Percentiles rank a stretch among this genome's conserved stretches.
Evolutionary conservation across 1,284 basidiomycete species (phyloP).

Genomic region (Boletellus dicymbophilus): DNA sequence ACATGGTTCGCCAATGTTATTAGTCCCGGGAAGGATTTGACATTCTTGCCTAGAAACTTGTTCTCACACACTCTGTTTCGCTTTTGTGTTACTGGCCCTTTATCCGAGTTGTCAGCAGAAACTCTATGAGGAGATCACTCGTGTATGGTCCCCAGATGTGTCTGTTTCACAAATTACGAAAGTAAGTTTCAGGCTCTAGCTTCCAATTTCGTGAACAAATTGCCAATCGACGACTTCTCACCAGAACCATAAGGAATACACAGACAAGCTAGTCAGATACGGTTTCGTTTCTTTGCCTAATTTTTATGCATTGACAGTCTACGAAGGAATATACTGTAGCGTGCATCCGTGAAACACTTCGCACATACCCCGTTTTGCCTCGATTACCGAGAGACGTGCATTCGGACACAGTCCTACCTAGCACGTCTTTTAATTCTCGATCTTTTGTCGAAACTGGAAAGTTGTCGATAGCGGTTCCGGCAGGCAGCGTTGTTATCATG

Average conservation of each 20-base stretch:
- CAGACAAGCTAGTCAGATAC: conserved; percentile 34
- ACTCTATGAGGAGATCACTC: conserved; percentile 40
- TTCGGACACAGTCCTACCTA: conserved; percentile 36
- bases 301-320: no score
- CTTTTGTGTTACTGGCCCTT: conserved; percentile 44
- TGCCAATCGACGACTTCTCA: neutral
- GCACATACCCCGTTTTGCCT: conserved; percentile 39
- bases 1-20: conserved; percentile 18
- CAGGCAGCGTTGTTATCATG: conserved; percentile 39
- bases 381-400: conserved; percentile 43
- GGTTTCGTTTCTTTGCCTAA: neutral
- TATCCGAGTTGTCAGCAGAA: conserved; percentile 46
- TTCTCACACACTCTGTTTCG: conserved; percentile 44
- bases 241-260: conserved; percentile 39
- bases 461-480: conserved; percentile 38
- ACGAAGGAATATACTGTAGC: conserved; percentile 44
- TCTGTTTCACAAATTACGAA: conserved; percentile 20
- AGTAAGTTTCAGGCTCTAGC: conserved; percentile 1
- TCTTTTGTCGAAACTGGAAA: conserved; percentile 30
- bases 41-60: conserved; percentile 38
- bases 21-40: conserved; percentile 5
- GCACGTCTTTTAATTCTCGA: conserved; percentile 34
- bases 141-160: conserved; percentile 36
- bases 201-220: neutral
- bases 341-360: conserved; percentile 45